A percentile compares a stretch with the other conserved stretches of the same genome.
phyloP scores from a whole-genome alignment of 495 filamentous ascomycete genomes.

The Aspergillus leporis region DNA sequence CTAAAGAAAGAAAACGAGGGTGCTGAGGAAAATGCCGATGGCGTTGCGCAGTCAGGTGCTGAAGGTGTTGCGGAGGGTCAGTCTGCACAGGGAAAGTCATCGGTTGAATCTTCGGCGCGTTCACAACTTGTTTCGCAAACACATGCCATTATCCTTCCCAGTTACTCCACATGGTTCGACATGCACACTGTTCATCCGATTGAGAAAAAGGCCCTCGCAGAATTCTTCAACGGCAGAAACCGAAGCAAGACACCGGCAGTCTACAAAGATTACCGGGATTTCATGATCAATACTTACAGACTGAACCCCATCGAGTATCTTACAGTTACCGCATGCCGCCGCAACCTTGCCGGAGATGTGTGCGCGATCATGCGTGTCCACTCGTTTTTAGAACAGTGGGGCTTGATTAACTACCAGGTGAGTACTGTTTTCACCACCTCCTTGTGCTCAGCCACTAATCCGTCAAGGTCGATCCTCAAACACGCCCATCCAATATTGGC shows the following conservation, averaged over 20 bases:
- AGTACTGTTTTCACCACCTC: constrained; percentile 7
- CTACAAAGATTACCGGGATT: constrained; percentile 98
- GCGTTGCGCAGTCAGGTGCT: constrained; percentile 34
- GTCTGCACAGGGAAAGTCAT: constrained; percentile 67
- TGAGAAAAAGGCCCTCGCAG: constrained; percentile 88
- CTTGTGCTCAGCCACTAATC: constrained; percentile 11
- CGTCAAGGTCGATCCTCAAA: constrained; percentile 86
- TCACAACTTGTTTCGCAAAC: constrained; percentile 90
- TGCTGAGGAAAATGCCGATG: constrained; percentile 42
- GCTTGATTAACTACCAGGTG: constrained; percentile 98
- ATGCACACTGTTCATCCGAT: constrained; percentile 88
- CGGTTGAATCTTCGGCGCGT: constrained; percentile 79
- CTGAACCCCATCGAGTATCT: constrained; percentile 94
- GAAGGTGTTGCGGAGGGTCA: constrained; percentile 50
- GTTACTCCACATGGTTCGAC: constrained; percentile 97
- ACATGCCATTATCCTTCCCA: constrained; percentile 91
- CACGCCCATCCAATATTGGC: constrained; percentile 90
- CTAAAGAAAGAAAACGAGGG: constrained; percentile 59
- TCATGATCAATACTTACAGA: constrained; percentile 99
- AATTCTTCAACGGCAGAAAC: constrained; percentile 98
- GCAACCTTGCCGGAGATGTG: constrained; percentile 95
- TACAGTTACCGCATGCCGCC: constrained; percentile 94
- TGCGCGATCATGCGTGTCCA: constrained; percentile 99
- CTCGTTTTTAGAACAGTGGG: constrained; percentile 98
- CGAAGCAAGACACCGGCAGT: constrained; percentile 97